Base-by-base conservation (phyloP, 805 yeast species). In the Lipomyces yamanashiensis region DNA sequence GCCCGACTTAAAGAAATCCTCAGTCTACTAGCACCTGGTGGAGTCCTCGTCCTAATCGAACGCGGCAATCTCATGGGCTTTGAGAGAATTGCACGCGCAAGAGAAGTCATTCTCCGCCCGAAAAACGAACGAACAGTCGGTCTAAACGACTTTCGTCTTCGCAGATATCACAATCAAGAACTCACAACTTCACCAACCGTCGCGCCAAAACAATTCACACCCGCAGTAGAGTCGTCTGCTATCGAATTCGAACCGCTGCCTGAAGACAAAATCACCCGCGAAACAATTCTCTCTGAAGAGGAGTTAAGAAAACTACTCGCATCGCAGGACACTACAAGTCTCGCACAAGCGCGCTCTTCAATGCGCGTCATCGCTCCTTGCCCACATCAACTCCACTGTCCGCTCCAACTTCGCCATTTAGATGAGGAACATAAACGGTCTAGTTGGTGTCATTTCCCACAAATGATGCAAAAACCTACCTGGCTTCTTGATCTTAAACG, bases 51-150 rank as follows among this genome's bases (percentile, higher is more conserved):
- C 0, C 74, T 95, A 1, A 77, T 92, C 2, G 98, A 95, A 76
- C 81, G 97, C 67, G 99, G 99, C 2, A 89, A 88, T 61, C 90
- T 98, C 0, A 72, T 86, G 39, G 98, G 98, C 0, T 90, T 90
- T 73, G 99, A 95, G 75, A 81, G 85, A 2, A 82, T 92, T 62
- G 96, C 97, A 0, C 80, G 97, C 59, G 97, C 98, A 4, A 81
- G 99, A 71, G 97, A 93, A 74, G 77, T 90, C 3, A 85, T 91
- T 83, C 78, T 93, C n/a, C 84, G 98, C 69, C 97, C 98, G 13
- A 59, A 59, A 19, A 23, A 21, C 37, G 17, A 19, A 17, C 34
- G 62, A 23, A 19, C 51, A 15, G 21, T 28, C 2, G n/a, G 17
- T 2, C 7, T 62, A n/a, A 21, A 54, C 9, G 59, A 57, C 17